phyloP scores from a whole-genome alignment of 352 stramenopile species.

The Phytopythium chamaehyphon region DNA sequence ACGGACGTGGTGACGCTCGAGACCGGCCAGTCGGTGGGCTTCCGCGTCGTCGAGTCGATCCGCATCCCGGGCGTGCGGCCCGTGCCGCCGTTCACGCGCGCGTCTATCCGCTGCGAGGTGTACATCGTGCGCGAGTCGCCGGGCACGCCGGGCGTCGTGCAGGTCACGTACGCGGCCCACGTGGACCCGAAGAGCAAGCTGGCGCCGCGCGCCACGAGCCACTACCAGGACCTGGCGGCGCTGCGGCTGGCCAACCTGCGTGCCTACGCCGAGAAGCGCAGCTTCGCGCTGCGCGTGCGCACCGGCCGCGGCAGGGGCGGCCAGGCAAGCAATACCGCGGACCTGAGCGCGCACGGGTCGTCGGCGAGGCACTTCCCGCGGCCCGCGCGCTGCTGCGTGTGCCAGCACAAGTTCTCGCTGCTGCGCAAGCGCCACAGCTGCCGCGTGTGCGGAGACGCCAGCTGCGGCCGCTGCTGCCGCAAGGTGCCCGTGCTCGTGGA shows the following conservation, averaged over 20 bases:
- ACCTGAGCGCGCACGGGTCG: conserved; percentile 5
- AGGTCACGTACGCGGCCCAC: conserved; percentile 80
- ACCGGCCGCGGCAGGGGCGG: conserved; percentile 35
- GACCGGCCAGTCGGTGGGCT: conserved; percentile 60
- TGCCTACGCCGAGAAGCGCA: conserved; percentile 62
- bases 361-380: conserved; percentile 11
- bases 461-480: conserved; percentile 64
- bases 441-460: conserved; percentile 63
- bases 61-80: conserved; percentile 57
- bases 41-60: conserved; percentile 79
- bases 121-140: conserved; percentile 72
- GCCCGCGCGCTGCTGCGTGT: conserved; percentile 54
- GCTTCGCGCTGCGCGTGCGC: conserved; percentile 54
- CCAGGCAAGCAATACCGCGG: conserved; percentile 38
- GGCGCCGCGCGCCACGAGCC: conserved; percentile 41
- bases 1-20: conserved; percentile 68
- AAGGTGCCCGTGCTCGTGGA: conserved; percentile 72
- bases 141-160: conserved; percentile 58
- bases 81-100: conserved; percentile 57
- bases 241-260: conserved; percentile 53
- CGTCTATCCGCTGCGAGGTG: conserved; percentile 75
- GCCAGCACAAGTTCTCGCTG: conserved; percentile 65
- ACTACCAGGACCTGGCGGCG: conserved; percentile 61
- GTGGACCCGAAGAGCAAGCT: conserved; percentile 80
- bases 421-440: conserved; percentile 75